phyloP scores from a whole-genome alignment of 2,329 filamentous ascomycete genomes.

The Tolypocladium paradoxum region DNA sequence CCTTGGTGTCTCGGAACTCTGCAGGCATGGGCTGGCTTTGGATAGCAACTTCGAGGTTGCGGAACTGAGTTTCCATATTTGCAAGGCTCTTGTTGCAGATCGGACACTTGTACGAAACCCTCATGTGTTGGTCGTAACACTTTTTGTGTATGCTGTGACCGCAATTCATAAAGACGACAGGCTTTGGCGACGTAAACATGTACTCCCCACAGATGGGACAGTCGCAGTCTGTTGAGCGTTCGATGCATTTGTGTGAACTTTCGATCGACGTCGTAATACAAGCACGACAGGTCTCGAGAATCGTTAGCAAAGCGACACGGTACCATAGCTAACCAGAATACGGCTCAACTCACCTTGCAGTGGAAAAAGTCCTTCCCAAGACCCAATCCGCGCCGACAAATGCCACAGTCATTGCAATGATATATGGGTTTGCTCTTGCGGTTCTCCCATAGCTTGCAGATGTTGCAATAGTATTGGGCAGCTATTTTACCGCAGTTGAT shows the following conservation, averaged over 20 bases:
- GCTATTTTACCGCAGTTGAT: slow-evolving; percentile 63
- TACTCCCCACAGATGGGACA: slow-evolving; percentile 96
- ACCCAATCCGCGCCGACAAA: slow-evolving; percentile 82
- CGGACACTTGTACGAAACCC: slow-evolving; percentile 86
- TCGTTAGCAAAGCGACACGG: slow-evolving; percentile 5
- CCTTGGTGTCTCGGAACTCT: slow-evolving; percentile 69
- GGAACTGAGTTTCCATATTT: slow-evolving; percentile 95
- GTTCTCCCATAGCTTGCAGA: slow-evolving; percentile 97
- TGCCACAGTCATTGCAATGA: slow-evolving; percentile 91
- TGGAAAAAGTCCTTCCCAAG: slow-evolving; percentile 96
- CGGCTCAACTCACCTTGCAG: slow-evolving; percentile 62
- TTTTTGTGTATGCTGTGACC: slow-evolving; percentile 90
- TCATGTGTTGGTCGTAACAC: slow-evolving; percentile 83
- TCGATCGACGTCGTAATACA: slow-evolving; percentile 87
- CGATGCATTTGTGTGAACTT: slow-evolving; percentile 83
- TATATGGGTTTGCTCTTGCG: slow-evolving; percentile 86
- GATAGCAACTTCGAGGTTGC: slow-evolving; percentile 81
- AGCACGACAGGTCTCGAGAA: slow-evolving; percentile 67
- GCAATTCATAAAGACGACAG: slow-evolving; percentile 89
- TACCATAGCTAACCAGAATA: no score
- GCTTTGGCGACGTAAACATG: slow-evolving; percentile 82
- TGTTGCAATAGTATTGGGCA: slow-evolving; percentile 84
- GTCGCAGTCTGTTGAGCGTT: slow-evolving; percentile 86
- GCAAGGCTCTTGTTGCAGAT: slow-evolving; percentile 94
- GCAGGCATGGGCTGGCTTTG: slow-evolving; percentile 83